Evolutionary conservation across 192 early-diverging fungal genomes (phyloP), one percentile per base, ranked within the genome.

Genomic region (Gaertneriomyces sp.): DNA sequence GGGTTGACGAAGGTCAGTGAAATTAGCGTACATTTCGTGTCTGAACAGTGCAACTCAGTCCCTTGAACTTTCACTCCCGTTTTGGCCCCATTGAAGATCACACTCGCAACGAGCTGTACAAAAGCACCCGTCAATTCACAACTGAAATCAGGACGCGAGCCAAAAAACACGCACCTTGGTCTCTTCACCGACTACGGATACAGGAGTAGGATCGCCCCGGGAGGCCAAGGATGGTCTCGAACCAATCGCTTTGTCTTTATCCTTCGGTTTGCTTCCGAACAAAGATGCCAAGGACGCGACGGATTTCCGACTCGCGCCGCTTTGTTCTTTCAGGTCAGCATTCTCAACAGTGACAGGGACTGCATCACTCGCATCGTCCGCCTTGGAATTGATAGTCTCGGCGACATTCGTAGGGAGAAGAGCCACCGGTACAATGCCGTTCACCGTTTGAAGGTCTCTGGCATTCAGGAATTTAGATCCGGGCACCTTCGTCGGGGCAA

Each of bases 21-120:
- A 66, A 10, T 10, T 68, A 12, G 38, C 46, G 19, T 73, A 75
- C 80, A 60, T 72, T 82, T 82, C 20, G 64, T 5, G 42, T 82
- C 79, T 20, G 51, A 52, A 51, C 75, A 78, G 12, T 68, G 6
- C 9, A 83, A 59, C 58, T 74, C 67, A 7, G 55, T 53, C 40
- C 79, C 72, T 43, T 68, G 55, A 17, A 81, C 50, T 7, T 55
- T 42, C 4, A 83, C 42, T 33, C 81, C 74, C 47, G 72, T 63
- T 50, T 83, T 79, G 10, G 53, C 40, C 3, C 64, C 75, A 42
- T 82, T 81, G 63, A 38, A 74, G 3, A 58, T 33, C 12, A 68
- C 76, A 46, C 45, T 58, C 9, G 45, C 69, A 16, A 10, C 11
- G 25, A 74, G 60, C 70, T 73, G 33, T 47, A 41, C 25, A 33